Conservation (phyloP, 163 green algal genomes). For the Scenedesmus sp. region DNA sequence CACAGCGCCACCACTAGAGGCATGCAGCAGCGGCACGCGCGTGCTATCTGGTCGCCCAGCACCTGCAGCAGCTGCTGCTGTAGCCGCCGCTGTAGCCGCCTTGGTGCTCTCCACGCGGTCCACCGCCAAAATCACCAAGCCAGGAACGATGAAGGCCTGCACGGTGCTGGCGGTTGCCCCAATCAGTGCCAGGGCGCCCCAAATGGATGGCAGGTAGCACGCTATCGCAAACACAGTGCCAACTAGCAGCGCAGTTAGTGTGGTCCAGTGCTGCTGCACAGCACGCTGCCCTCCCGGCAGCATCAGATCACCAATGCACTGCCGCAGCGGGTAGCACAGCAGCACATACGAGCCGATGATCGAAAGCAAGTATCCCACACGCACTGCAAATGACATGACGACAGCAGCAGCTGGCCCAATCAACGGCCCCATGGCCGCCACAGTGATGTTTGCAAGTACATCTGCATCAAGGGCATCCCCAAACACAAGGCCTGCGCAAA, state of each 20-base stretch:
- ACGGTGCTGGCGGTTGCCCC: slow-evolving; percentile 50
- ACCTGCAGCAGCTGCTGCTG: slow-evolving; percentile 13
- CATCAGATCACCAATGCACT: slow-evolving; percentile 57
- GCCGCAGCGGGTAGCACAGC: slow-evolving; percentile 55
- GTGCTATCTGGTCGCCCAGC: background rate
- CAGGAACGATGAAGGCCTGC: slow-evolving; percentile 47
- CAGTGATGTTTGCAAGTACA: slow-evolving; percentile 45
- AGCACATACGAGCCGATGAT: slow-evolving; percentile 58
- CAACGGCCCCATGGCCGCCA: slow-evolving; percentile 33
- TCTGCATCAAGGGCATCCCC: slow-evolving; percentile 53
- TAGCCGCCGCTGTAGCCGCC: background rate
- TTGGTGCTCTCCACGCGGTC: background rate
- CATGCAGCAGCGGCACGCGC: background rate
- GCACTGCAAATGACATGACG: slow-evolving; percentile 36
- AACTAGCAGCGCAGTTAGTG: slow-evolving; percentile 51
- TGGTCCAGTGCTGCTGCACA: slow-evolving; percentile 35
- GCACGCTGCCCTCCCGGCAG: slow-evolving; percentile 39
- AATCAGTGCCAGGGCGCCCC: slow-evolving; percentile 53
- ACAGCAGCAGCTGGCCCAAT: slow-evolving; percentile 36
- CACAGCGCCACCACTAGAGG: background rate
- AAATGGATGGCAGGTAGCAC: slow-evolving; percentile 54
- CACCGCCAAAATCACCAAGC: slow-evolving; percentile 32
- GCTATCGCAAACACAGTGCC: slow-evolving; percentile 23
- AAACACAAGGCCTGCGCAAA: slow-evolving; percentile 46
- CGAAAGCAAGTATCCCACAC: slow-evolving; percentile 52